Conservation (phyloP, 2,329 filamentous ascomycete genomes). For the Aspergillus ruber region DNA sequence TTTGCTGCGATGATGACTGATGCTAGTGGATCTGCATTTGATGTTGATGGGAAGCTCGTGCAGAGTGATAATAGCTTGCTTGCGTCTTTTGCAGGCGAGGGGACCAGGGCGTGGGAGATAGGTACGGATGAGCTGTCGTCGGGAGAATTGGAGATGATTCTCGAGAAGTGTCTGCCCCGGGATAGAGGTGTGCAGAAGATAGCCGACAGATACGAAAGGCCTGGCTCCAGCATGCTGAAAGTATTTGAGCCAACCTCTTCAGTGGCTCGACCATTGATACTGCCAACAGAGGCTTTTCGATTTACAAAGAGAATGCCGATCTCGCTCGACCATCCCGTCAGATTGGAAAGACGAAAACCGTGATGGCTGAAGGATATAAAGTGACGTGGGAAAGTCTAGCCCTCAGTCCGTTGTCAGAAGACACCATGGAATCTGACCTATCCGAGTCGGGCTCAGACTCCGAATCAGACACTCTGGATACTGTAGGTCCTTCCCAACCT, state of each 20-base stretch:
- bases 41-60: not conserved
- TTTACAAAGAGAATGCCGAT: constrained; percentile 25
- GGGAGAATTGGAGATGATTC: constrained; percentile 42
- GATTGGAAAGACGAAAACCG: constrained; percentile 51
- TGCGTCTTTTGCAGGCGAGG: not conserved
- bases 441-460: not conserved
- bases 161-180: constrained; percentile 20
- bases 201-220: constrained; percentile 44
- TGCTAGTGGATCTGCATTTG: constrained; percentile 15
- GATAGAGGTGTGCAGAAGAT: not conserved
- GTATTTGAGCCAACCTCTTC: constrained; percentile 52
- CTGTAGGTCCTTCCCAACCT: constrained; percentile 18
- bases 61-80: constrained; percentile 41
- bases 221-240: constrained; percentile 53
- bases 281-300: constrained; percentile 18
- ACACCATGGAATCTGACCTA: constrained; percentile 47
- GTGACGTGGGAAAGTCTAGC: constrained; percentile 48
- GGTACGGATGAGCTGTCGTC: constrained; percentile 51
- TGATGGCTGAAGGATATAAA: constrained; percentile 51
- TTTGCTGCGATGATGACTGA: constrained; percentile 56
- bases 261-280: constrained; percentile 46
- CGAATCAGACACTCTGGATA: constrained; percentile 36
- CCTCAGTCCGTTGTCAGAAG: constrained; percentile 40
- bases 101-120: constrained; percentile 16
- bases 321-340: constrained; percentile 43